phyloP scores from a whole-genome alignment of 768 basidiomycete genomes.

The Leucocoprinus leucothites region DNA sequence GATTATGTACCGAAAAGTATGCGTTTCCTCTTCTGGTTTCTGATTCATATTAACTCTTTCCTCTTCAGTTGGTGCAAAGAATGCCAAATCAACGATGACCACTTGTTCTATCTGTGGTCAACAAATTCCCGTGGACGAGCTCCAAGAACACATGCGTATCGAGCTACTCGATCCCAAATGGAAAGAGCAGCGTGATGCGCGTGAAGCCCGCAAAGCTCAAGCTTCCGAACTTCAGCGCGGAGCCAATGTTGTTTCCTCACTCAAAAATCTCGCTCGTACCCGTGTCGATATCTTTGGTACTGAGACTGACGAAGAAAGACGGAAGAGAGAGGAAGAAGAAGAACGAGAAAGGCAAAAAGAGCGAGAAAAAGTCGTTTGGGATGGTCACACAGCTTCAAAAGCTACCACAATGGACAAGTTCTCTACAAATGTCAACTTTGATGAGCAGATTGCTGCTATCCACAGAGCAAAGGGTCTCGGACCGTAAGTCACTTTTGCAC shows the following conservation, averaged over 20 bases:
- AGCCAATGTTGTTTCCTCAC: conserved; percentile 91
- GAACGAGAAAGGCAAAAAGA: conserved; percentile 80
- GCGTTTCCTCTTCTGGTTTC: conserved; percentile 25
- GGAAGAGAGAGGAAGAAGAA: conserved; percentile 84
- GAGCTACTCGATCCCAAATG: conserved; percentile 96
- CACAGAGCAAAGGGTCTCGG: conserved; percentile 90
- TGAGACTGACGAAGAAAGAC: conserved; percentile 87
- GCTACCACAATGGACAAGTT: conserved; percentile 90
- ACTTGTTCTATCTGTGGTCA: conserved; percentile 95
- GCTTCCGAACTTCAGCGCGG: conserved; percentile 85
- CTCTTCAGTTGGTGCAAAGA: conserved; percentile 59
- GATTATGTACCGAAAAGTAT: conserved; percentile 93
- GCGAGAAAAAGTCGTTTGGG: conserved; percentile 96
- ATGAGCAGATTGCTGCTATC: conserved; percentile 97
- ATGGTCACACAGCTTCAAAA: conserved; percentile 95
- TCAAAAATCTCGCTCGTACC: conserved; percentile 90
- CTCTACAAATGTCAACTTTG: conserved; percentile 90
- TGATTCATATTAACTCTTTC: neutral
- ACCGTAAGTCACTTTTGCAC: conserved; percentile 52
- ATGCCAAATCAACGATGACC: conserved; percentile 67
- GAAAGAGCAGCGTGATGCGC: conserved; percentile 90
- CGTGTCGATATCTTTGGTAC: conserved; percentile 98
- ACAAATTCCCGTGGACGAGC: conserved; percentile 91
- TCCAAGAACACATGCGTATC: conserved; percentile 98
- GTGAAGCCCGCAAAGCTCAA: conserved; percentile 89